Base-by-base conservation (phyloP, 208 protist species). In the Acanthamoeba polyphaga region DNA sequence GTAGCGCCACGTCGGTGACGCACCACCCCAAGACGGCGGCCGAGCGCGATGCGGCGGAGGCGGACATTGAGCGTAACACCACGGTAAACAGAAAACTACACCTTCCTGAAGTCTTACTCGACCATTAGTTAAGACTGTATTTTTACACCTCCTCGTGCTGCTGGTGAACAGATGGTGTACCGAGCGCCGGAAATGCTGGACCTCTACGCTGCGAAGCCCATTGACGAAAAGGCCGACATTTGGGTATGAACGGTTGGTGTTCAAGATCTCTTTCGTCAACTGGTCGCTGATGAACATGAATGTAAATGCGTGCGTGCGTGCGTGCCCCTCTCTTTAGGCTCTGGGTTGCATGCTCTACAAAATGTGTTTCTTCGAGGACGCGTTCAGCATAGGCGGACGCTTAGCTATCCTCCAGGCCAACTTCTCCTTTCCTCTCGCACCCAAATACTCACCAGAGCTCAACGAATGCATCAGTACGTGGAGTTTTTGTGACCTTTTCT, bases 301-400 rank as follows among this genome's bases (percentile, higher is more conserved):
- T 62, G 80, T 9, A 22, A 68, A 43, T 76, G 3, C 24, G 9
- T 19, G n/a, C 24, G 17, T 76, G 68, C 12, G 10, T 76, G 22
- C 4, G 34, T 34, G 34, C 34, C 34, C 34, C 49, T n/a, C 13
- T 19, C 27, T 17, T 10, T n/a, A 93, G 89, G 89, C 89, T 38
- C 53, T 93, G 89, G 89, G 89, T 9, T 93, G 89, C 46, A 82
- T 93, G 68, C 60, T 93, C 15, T 93, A 93, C 89, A 93, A 80
- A 38, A 74, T 93, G 89, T 93, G 89, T 29, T 93, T 82, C 43
- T 93, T 93, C 72, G 89, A 93, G 70, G 89, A 93, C n/a, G 89
- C 89, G n/a, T 93, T 93, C 55, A 80, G 68, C 68, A 46, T 82
- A 38, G 89, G 89, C 29, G 89, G 66, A 32, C 43, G 68, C n/a